phyloP scores from a whole-genome alignment of 495 filamentous ascomycete genomes.

The Elaphomyces granulatus region DNA sequence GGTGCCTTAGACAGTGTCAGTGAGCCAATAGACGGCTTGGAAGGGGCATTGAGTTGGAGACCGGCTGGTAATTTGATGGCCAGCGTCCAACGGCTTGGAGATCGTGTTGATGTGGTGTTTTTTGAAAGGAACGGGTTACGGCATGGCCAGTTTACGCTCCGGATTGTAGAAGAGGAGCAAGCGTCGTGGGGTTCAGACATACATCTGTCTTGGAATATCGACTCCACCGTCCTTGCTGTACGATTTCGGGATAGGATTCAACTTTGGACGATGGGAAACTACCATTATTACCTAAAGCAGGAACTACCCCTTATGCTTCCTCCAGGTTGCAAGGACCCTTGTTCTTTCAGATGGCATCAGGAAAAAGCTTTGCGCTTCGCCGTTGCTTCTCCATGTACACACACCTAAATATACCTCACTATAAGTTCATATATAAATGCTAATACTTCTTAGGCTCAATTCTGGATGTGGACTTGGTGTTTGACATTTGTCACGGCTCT shows the following conservation, averaged over 20 bases:
- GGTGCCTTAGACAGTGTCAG: conserved; percentile 80
- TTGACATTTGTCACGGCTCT: conserved; percentile 52
- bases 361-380: conserved; percentile 61
- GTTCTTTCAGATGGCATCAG: conserved; percentile 64
- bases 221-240: conserved; percentile 83
- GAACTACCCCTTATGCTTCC: conserved; percentile 43
- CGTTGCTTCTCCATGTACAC: conserved; percentile 31
- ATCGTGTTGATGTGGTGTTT: conserved; percentile 72
- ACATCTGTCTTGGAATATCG: conserved; percentile 68
- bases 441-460: conserved; percentile 26
- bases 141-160: conserved; percentile 79
- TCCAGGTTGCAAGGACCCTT: no score
- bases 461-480: conserved; percentile 51
- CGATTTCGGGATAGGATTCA: conserved; percentile 61
- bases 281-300: conserved; percentile 97
- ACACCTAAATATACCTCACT: conserved; percentile 3
- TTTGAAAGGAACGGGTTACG: conserved; percentile 93
- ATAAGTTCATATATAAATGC: conserved; percentile 2
- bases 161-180: conserved; percentile 43
- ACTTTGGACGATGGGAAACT: conserved; percentile 95
- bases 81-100: conserved; percentile 55
- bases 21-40: conserved; percentile 83
- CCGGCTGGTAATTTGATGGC: conserved; percentile 83
- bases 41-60: conserved; percentile 79
- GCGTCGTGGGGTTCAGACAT: conserved; percentile 44